Conservation (phyloP, 164 flowering plant species). For the Berberis vulgaris region DNA sequence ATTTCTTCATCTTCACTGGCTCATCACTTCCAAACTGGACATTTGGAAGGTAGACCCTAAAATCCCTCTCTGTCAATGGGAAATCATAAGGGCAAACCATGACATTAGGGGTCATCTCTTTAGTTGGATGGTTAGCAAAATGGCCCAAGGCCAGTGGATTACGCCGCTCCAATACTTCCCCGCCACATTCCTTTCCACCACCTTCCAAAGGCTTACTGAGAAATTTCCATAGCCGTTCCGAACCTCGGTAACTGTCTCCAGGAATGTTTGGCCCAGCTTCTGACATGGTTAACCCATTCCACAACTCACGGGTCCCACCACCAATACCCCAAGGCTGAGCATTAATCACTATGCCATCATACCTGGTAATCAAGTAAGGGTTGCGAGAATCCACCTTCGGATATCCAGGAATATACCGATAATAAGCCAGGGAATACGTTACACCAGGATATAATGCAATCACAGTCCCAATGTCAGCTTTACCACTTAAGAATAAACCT, state of each 20-base stretch:
- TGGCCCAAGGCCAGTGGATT: slow-evolving; percentile 91
- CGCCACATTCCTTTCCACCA: slow-evolving; percentile 10
- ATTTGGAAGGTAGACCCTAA: slow-evolving; percentile 82
- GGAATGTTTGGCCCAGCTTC: slow-evolving; percentile 13
- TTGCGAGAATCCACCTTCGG: slow-evolving; percentile 76
- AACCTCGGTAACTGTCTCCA: slow-evolving; percentile 29
- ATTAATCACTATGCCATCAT: slow-evolving; percentile 82
- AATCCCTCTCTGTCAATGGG: slow-evolving; percentile 54
- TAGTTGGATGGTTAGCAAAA: slow-evolving; percentile 85
- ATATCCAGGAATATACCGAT: slow-evolving; percentile 86
- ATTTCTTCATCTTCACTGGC: slow-evolving; percentile 63
- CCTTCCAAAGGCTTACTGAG: slow-evolving; percentile 60
- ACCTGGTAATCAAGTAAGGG: slow-evolving; percentile 80
- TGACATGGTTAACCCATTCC: slow-evolving; percentile 44
- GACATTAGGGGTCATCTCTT: slow-evolving; percentile 74
- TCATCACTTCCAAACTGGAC: slow-evolving; percentile 52
- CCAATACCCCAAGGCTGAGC: slow-evolving; percentile 95
- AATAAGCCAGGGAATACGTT: slow-evolving; percentile 70
- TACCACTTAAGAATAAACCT: slow-evolving; percentile 74
- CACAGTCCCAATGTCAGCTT: slow-evolving; percentile 75
- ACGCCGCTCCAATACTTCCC: slow-evolving; percentile 63
- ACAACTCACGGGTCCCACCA: slow-evolving; percentile 57
- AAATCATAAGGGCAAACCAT: slow-evolving; percentile 97
- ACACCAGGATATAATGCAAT: slow-evolving; percentile 92
- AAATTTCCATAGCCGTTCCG: slow-evolving; percentile 67